Base-by-base conservation (phyloP, 208 protist species). In the Trypanosoma scelopori region DNA sequence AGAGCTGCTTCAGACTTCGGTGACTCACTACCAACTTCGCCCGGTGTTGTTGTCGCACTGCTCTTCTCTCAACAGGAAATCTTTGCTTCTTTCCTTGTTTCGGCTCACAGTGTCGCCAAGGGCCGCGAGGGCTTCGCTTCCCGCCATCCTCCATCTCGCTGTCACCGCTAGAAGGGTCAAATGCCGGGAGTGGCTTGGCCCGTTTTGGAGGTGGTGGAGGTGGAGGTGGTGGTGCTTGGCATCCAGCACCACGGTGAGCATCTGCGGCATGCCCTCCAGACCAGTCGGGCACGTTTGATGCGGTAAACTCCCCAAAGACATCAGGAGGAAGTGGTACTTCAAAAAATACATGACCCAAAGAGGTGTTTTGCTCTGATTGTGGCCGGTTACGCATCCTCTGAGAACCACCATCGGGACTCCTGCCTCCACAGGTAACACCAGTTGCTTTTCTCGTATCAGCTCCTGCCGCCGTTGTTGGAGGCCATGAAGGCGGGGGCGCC, bases 241-340 rank as follows among this genome's bases (percentile, higher is more conserved):
- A n/a, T n/a, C n/a, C 3, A 37, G 32, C 32, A 9, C 7, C 6
- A 12, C 15, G 12, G 27, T 4, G 18, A 55, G 18, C 48, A n/a
- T 30, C 30, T 13, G 41, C 35, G 16, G 22, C 45, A 12, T 25
- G 11, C 13, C 25, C 25, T 4, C 5, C 67, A 25, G 28, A 32
- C 25, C 25, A 32, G 23, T 9, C 51, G 22, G 53, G n/a, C 9
- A 30, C 39, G 41, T 39, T 45, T 9, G 46, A 39, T 28, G 23
- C 18, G 15, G 45, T 13, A 51, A 68, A 65, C 13, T 64, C 52
- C 22, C 35, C 64, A 56, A 76, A 76, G 11, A 80, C 49, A 67
- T 76, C 75, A n/a, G 69, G 69, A 3, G 75, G 68, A 15, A 71
- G 64, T 39, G 60, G 64, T 22, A 80, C 50, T 15, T 76, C 75